A percentile compares a stretch with the other conserved stretches of the same genome.
phyloP scores from a whole-genome alignment of 257 asterid genomes.

The Catharanthus roseus region DNA sequence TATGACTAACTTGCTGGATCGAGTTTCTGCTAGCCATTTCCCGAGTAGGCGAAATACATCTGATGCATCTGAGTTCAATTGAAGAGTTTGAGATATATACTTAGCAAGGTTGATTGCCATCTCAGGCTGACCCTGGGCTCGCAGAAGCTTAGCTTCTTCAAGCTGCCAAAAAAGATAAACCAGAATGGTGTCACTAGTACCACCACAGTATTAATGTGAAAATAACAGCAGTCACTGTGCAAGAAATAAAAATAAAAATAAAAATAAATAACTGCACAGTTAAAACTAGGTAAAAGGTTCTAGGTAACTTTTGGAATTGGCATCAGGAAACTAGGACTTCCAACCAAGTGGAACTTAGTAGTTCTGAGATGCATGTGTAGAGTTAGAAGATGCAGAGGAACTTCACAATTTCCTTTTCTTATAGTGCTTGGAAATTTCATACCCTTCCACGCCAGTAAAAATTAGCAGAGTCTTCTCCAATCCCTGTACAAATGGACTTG shows the following conservation, averaged over 20 bases:
- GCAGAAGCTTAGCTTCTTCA: constrained; percentile 96
- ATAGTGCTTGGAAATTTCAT: constrained; percentile 9
- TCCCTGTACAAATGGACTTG: constrained; percentile 61
- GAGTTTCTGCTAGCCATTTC: constrained; percentile 95
- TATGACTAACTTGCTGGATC: constrained; percentile 87
- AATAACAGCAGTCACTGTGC: no score
- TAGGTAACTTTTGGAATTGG: neutral
- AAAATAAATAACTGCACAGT: no score
- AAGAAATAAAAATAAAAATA: no score
- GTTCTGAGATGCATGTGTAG: neutral
- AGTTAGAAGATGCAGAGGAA: neutral
- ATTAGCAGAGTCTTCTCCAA: constrained; percentile 52
- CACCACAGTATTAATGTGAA: neutral
- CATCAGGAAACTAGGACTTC: neutral
- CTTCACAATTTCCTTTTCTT: neutral
- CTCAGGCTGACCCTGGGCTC: constrained; percentile 96
- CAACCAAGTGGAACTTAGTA: neutral
- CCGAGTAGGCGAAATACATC: constrained; percentile 90
- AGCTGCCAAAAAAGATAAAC: constrained; percentile 39
- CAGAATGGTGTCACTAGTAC: neutral
- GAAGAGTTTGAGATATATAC: constrained; percentile 62
- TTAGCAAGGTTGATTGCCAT: constrained; percentile 94
- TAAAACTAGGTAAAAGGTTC: neutral
- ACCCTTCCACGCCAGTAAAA: constrained; percentile 81
- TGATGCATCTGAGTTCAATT: constrained; percentile 51